Percentiles rank a stretch among this genome's conserved stretches.
Evolutionary conservation across 2,329 filamentous ascomycete species (phyloP).

Genomic region (Helotiales sp.): DNA sequence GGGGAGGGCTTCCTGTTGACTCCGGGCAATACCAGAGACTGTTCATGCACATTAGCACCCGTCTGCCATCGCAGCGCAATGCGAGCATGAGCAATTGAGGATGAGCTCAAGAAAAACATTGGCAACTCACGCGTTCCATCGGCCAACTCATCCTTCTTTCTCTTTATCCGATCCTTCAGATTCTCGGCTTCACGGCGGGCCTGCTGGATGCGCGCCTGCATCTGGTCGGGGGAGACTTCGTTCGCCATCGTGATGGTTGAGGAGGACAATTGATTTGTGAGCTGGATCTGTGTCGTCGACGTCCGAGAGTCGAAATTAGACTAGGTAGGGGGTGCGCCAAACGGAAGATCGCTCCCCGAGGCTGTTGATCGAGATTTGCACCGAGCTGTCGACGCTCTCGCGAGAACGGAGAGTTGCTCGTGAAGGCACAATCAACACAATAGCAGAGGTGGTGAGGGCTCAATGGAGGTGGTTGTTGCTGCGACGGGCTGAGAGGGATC

Average conservation of each 20-base stretch:
- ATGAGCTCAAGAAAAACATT: neutral
- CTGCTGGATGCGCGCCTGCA: constrained; percentile 90
- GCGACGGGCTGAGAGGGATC: neutral
- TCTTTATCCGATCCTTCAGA: constrained; percentile 97
- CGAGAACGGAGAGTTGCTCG: neutral
- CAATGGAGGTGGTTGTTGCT: neutral
- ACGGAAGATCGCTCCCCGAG: constrained; percentile 29
- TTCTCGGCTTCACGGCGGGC: constrained; percentile 97
- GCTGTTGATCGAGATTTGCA: constrained; percentile 13
- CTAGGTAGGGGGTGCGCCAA: constrained; percentile 27
- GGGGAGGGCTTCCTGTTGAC: constrained; percentile 88
- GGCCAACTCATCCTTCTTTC: constrained; percentile 99
- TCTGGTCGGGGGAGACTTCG: constrained; percentile 71
- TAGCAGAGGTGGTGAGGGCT: neutral
- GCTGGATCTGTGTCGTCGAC: constrained; percentile 13
- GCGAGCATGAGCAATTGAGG: constrained; percentile 7
- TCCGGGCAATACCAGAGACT: constrained; percentile 92
- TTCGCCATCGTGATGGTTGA: constrained; percentile 38
- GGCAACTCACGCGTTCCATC: constrained; percentile 87
- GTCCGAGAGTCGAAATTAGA: constrained; percentile 16
- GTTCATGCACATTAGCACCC: constrained; percentile 19
- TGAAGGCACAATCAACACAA: neutral
- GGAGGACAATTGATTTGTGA: constrained; percentile 21
- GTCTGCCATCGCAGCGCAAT: neutral
- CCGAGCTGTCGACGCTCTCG: neutral